These are phyloP conservation scores for Domatiomyces globalis DNA, from an alignment of 2,329 filamentous ascomycete species.

Conservation along the genomic window DNA sequence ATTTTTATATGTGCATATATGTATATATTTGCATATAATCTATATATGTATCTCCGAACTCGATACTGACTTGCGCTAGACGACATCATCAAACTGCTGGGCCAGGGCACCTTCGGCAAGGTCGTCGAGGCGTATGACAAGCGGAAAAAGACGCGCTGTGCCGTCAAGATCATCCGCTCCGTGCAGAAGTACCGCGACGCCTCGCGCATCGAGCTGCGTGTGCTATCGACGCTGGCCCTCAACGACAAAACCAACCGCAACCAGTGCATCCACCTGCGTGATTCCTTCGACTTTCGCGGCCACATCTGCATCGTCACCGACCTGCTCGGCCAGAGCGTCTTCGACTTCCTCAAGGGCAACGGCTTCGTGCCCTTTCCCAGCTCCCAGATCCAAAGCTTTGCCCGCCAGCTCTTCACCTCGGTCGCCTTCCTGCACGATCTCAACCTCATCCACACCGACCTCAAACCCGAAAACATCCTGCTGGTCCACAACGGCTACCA, in stretches of 20 bases:
- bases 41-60: background rate
- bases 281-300: conserved; percentile 93
- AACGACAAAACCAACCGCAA: conserved; percentile 90
- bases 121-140: conserved; percentile 85
- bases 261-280: conserved; percentile 87
- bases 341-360: conserved; percentile 94
- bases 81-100: conserved; percentile 74
- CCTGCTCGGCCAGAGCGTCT: conserved; percentile 82
- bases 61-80: conserved; percentile 39
- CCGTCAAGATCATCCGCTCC: conserved; percentile 95
- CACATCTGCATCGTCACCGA: conserved; percentile 82
- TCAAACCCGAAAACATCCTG: conserved; percentile 51
- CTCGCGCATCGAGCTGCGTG: conserved; percentile 82
- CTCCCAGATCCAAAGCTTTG: conserved; percentile 96
- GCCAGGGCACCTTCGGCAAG: conserved; percentile 96
- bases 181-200: conserved; percentile 98
- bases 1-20: background rate
- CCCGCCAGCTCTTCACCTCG: conserved; percentile 89
- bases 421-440: conserved; percentile 79
- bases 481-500: conserved; percentile 51
- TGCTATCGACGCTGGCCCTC: conserved; percentile 77
- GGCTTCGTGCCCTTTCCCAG: conserved; percentile 93
- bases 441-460: conserved; percentile 77
- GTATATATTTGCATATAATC: too few species aligned
- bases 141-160: conserved; percentile 63